Conservation (phyloP, 768 basidiomycete genomes). For the Pulveroboletus sp. region DNA sequence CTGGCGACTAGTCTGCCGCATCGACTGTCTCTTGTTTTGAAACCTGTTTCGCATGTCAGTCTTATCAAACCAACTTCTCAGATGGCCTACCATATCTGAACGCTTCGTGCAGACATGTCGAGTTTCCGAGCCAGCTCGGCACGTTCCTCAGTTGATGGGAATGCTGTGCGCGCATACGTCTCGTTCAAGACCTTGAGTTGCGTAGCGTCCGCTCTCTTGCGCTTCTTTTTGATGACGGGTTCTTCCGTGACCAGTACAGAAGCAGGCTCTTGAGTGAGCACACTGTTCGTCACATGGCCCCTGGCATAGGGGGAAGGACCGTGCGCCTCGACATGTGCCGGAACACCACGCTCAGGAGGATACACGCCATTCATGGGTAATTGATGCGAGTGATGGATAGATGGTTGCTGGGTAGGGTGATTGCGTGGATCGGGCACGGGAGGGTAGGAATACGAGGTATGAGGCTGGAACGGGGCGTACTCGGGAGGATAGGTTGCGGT, state of each 20-base stretch:
- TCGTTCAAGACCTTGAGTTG: conserved; percentile 80
- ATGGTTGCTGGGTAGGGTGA: conserved; percentile 22
- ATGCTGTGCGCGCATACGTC: conserved; percentile 75
- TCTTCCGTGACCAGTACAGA: conserved; percentile 45
- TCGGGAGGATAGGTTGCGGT: conserved; percentile 56
- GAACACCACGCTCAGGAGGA: conserved; percentile 32
- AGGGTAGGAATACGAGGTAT: conserved; percentile 30
- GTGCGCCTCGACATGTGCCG: conserved; percentile 36
- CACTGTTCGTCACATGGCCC: conserved; percentile 27
- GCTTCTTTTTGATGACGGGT: conserved; percentile 80
- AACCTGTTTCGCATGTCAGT: conserved; percentile 51
- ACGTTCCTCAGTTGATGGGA: conserved; percentile 86
- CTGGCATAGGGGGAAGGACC: conserved; percentile 52
- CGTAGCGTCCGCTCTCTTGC: conserved; percentile 76
- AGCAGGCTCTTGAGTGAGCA: conserved; percentile 32
- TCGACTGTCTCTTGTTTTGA: conserved; percentile 82
- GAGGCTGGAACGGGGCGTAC: conserved; percentile 45
- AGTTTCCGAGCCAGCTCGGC: conserved; percentile 66
- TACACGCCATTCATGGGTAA: conserved; percentile 25
- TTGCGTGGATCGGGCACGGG: conserved; percentile 36
- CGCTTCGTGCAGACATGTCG: conserved; percentile 80
- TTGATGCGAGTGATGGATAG: conserved; percentile 28
- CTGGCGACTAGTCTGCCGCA: conserved; percentile 73
- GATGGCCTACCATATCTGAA: conserved; percentile 72
- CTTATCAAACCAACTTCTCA: conserved; percentile 9